Base-by-base conservation (phyloP, 768 basidiomycete species). In the Holtermanniella nyarrowii region DNA sequence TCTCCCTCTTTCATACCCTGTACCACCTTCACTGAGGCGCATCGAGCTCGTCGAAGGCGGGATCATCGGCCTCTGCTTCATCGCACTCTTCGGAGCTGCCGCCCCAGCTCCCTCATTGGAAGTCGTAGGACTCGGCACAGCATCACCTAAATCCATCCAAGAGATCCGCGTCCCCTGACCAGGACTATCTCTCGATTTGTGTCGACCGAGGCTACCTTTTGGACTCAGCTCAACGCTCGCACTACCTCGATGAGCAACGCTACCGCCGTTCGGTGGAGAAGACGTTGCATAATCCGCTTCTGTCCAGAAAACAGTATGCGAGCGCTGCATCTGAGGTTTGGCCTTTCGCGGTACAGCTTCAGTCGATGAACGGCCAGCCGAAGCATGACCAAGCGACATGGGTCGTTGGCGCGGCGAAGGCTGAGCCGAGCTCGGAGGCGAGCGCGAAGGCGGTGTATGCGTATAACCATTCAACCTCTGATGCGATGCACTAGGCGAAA, bases 281-380 rank as follows among this genome's bases (percentile, higher is more conserved):
- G 31, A 7, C 7, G 31, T 44, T 5, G 65, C 65, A 51, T 60
- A 66, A 7, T 58, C 58, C 21, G 63, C 54, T 26, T 71, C 69
- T 48, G 68, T 67, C 69, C 69, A 71, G 39, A 64, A 71, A n/a
- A 71, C 64, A 26, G 69, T 71, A 16, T 61, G 57, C 1, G 67
- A 65, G 16, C 69, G 55, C 21, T 57, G 46, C 46, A 66, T 57
- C 0, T 39, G 43, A 7, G 42, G 26, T 23, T 43, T 22, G 16
- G 14, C n/a, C n/a, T n/a, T n/a, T 7, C 31, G 31, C 31, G 31
- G 31, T 7, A 7, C 10, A 7, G 31, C 31, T 37, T 37, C 31
- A 7, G 31, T 16, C 7, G 31, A 37, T 7, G 31, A 7, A 7
- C 31, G 31, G 31, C 31, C 31, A n/a, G n/a, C n/a, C 7, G 31